Evolutionary conservation across 169 alveolate species (phyloP).

Genomic region (Perkinsus olseni): DNA sequence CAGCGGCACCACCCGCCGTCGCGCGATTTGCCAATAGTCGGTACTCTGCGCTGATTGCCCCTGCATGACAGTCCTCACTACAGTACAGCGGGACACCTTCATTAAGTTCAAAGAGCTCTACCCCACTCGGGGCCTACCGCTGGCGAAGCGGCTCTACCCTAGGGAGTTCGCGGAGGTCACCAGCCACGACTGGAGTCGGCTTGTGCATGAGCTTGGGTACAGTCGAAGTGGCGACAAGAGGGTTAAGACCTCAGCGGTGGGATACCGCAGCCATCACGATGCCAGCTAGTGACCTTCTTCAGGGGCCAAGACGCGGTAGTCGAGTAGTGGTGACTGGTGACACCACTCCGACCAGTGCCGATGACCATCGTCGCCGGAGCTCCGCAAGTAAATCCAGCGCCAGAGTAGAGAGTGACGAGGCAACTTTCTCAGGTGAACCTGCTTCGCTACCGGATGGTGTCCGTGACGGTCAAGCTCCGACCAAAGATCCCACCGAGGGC

Average conservation of each 20-base stretch:
- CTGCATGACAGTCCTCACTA: background rate
- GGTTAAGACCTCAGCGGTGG: background rate
- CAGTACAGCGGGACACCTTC: background rate
- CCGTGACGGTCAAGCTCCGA: background rate
- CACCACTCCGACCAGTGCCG: too few species aligned
- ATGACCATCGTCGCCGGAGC: too few species aligned
- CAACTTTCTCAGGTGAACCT: background rate
- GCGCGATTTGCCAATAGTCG: too few species aligned
- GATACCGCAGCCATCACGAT: background rate
- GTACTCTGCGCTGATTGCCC: too few species aligned
- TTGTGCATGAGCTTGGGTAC: background rate
- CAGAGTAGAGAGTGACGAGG: too few species aligned
- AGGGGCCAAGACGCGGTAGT: too few species aligned
- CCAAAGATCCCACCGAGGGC: background rate
- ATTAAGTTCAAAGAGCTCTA: background rate
- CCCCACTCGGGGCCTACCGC: background rate
- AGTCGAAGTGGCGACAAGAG: background rate
- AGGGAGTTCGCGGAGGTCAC: background rate
- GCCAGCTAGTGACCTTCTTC: too few species aligned
- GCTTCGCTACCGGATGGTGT: background rate
- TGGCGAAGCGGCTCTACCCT: background rate
- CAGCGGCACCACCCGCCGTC: too few species aligned
- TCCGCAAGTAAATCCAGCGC: too few species aligned
- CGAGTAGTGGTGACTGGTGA: too few species aligned
- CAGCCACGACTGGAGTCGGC: background rate